phyloP scores from a whole-genome alignment of 2,329 filamentous ascomycete species.

The Cryphonectria japonica region DNA sequence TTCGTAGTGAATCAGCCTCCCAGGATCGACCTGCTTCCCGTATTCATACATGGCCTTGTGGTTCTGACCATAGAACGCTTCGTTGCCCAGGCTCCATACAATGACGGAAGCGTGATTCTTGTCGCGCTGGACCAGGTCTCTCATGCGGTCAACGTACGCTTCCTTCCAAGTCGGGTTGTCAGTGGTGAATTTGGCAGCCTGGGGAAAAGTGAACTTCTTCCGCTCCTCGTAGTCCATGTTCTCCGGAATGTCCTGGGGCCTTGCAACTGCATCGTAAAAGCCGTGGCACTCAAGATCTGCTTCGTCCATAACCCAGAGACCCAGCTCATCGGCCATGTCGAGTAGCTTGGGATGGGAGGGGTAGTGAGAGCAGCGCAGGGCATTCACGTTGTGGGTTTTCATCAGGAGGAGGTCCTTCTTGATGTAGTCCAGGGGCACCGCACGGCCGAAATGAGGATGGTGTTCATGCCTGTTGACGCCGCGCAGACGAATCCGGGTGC shows the following conservation, averaged over 20 bases:
- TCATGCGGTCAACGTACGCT: constrained; percentile 70
- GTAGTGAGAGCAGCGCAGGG: constrained; percentile 70
- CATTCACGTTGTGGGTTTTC: constrained; percentile 74
- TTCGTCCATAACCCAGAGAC: constrained; percentile 62
- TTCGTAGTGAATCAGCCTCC: constrained; percentile 68
- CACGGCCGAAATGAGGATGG: constrained; percentile 64
- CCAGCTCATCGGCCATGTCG: constrained; percentile 67
- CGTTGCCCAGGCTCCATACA: constrained; percentile 75
- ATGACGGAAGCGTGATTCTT: constrained; percentile 74
- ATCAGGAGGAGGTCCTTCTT: constrained; percentile 66
- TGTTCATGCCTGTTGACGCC: constrained; percentile 75
- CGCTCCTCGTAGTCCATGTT: constrained; percentile 63
- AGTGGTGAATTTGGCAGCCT: constrained; percentile 61
- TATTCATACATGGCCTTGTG: constrained; percentile 70
- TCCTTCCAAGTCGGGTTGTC: constrained; percentile 64
- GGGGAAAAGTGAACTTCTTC: constrained; percentile 57
- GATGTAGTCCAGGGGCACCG: constrained; percentile 66
- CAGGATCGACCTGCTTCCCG: constrained; percentile 60
- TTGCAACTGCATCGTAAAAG: constrained; percentile 54
- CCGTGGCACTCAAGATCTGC: constrained; percentile 59
- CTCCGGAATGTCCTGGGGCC: constrained; percentile 56
- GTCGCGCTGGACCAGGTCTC: constrained; percentile 67
- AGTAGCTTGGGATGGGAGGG: constrained; percentile 64
- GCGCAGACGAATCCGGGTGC: constrained; percentile 61
- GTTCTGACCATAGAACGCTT: constrained; percentile 72